phyloP scores from a whole-genome alignment of 2,329 filamentous ascomycete species.

The Alternaria arbusti region DNA sequence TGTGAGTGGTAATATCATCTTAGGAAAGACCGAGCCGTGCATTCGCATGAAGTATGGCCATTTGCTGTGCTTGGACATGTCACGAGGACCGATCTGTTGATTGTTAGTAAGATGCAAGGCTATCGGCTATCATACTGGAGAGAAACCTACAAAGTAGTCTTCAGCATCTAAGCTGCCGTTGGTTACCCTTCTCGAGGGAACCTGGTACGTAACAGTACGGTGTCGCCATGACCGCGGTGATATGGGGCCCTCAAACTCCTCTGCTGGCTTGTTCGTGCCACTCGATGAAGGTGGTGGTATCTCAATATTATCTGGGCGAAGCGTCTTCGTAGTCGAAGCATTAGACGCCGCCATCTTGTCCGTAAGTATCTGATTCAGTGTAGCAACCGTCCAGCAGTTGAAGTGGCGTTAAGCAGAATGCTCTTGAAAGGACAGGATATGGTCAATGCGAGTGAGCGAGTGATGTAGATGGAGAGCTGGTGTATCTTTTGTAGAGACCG shows the following conservation, averaged over 20 bases:
- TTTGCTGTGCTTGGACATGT: slow-evolving; percentile 76
- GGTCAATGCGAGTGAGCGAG: slow-evolving; percentile 11
- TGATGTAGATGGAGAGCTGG: not conserved
- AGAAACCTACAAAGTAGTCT: slow-evolving; percentile 64
- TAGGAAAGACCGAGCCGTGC: slow-evolving; percentile 76
- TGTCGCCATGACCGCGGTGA: slow-evolving; percentile 45
- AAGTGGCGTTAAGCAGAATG: not conserved
- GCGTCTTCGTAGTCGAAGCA: slow-evolving; percentile 38
- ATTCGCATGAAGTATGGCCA: slow-evolving; percentile 77
- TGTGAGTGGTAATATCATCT: slow-evolving; percentile 72
- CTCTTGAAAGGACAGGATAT: not conserved
- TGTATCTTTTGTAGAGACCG: slow-evolving; percentile 6
- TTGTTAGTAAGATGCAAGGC: slow-evolving; percentile 13
- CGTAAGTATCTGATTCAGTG: slow-evolving; percentile 3
- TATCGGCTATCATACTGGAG: not conserved
- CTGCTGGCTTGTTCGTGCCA: slow-evolving; percentile 10
- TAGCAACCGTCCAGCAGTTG: slow-evolving; percentile 44
- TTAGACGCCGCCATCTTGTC: slow-evolving; percentile 35
- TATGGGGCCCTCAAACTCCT: slow-evolving; percentile 27
- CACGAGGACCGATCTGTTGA: slow-evolving; percentile 64
- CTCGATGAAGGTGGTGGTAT: slow-evolving; percentile 35
- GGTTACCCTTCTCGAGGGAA: slow-evolving; percentile 37
- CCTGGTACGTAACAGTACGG: slow-evolving; percentile 34
- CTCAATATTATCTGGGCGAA: slow-evolving; percentile 40
- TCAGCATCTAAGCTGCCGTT: slow-evolving; percentile 53